Evolutionary conservation across 257 asterid species (phyloP).

Genomic region (Craterostigma plantagineum): DNA sequence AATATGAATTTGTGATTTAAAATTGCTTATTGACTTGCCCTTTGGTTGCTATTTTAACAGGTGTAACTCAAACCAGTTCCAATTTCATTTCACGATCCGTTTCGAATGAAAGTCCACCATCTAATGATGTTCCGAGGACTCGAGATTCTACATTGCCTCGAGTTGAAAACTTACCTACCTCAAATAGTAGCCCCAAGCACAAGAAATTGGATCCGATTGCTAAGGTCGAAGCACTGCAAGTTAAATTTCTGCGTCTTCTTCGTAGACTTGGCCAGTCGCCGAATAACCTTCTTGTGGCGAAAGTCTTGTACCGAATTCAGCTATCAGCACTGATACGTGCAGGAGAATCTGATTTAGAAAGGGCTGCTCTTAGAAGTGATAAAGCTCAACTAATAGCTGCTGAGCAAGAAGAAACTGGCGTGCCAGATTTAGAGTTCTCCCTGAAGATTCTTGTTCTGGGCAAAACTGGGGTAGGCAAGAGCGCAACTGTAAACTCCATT

Average conservation of each 20-base stretch:
- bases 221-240: conserved; percentile 55
- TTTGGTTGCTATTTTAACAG: conserved; percentile 16
- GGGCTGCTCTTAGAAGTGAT: conserved; percentile 41
- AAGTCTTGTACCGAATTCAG: conserved; percentile 75
- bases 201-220: conserved; percentile 43
- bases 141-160: conserved; percentile 17
- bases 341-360: conserved; percentile 67
- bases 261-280: conserved; percentile 34
- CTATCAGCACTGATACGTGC: conserved; percentile 75
- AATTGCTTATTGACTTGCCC: neutral
- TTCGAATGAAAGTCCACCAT: conserved; percentile 21
- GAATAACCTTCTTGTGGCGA: conserved; percentile 54
- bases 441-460: conserved; percentile 77
- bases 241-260: conserved; percentile 58
- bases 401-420: conserved; percentile 56
- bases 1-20: neutral
- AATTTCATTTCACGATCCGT: conserved; percentile 20
- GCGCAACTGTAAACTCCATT: conserved; percentile 86
- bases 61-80: conserved; percentile 26
- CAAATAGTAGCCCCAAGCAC: conserved; percentile 17
- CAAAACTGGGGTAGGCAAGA: conserved; percentile 96
- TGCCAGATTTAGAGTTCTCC: conserved; percentile 54
- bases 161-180: conserved; percentile 26
- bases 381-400: conserved; percentile 54
- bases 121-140: conserved; percentile 26